phyloP scores from a whole-genome alignment of 495 filamentous ascomycete genomes.

The Aspergillus diversus region DNA sequence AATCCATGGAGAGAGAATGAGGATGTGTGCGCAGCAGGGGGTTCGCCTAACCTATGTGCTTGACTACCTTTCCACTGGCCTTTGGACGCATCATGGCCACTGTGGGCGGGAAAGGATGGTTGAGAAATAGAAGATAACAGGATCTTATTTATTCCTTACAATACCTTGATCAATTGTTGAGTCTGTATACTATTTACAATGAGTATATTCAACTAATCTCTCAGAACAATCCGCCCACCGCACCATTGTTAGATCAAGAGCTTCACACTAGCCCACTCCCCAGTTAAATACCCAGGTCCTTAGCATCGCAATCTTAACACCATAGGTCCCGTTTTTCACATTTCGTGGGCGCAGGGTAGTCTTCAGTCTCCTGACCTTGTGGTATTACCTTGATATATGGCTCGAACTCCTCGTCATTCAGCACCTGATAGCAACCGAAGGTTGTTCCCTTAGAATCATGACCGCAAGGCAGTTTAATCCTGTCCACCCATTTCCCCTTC shows the following conservation, averaged over 20 bases:
- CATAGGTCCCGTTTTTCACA: neutral
- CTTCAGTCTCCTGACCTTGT: no score
- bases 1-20: neutral
- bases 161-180: neutral
- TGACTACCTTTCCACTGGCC: neutral
- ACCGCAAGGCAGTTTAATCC: neutral
- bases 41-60: neutral
- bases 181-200: neutral
- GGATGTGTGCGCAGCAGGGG: neutral
- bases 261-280: neutral
- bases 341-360: neutral
- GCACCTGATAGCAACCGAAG: neutral
- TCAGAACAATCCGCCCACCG: neutral
- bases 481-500: neutral
- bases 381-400: no score
- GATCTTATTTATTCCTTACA: neutral
- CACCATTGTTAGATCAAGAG: neutral
- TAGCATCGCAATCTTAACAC: neutral
- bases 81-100: neutral
- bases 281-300: neutral
- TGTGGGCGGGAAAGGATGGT: neutral
- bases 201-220: neutral
- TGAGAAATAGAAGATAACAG: neutral
- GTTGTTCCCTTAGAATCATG: neutral
- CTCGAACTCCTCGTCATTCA: no score